phyloP scores from a whole-genome alignment of 352 stramenopile genomes.

The Globisporangium acanthophoron region DNA sequence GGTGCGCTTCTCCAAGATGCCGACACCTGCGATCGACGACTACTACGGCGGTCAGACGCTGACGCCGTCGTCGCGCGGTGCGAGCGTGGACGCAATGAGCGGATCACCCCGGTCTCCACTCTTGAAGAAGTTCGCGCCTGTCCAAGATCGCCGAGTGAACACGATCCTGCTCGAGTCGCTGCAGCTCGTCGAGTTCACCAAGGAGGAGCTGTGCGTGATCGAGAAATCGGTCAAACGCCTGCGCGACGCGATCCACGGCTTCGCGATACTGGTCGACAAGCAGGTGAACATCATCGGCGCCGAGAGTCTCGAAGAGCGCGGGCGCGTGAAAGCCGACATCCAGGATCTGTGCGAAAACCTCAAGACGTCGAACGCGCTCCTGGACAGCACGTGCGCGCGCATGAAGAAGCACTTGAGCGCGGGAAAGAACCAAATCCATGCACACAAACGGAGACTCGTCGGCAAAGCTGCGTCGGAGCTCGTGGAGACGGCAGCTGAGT shows the following conservation, averaged over 20 bases:
- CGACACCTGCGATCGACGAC: constrained; percentile 1
- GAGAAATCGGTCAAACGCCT: constrained; percentile 55
- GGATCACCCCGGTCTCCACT: constrained; percentile 30
- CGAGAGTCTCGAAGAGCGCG: constrained; percentile 35
- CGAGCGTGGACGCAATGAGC: not conserved
- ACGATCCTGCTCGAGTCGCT: constrained; percentile 54
- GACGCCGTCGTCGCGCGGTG: constrained; percentile 1
- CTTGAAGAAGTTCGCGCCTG: constrained; percentile 49
- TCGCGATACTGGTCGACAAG: constrained; percentile 70
- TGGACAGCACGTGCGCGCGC: constrained; percentile 48
- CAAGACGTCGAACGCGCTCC: constrained; percentile 39
- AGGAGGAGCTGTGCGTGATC: constrained; percentile 48
- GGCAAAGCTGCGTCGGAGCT: constrained; percentile 21
- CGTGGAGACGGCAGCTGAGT: constrained; percentile 11
- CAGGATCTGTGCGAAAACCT: constrained; percentile 55
- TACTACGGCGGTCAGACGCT: constrained; percentile 4
- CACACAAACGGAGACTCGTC: constrained; percentile 37
- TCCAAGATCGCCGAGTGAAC: constrained; percentile 55
- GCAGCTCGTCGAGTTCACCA: constrained; percentile 56
- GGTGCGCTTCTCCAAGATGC: constrained; percentile 6
- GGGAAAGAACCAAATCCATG: constrained; percentile 46
- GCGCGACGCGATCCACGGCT: constrained; percentile 52
- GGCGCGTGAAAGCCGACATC: constrained; percentile 51
- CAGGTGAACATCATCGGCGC: constrained; percentile 60
- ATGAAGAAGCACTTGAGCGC: constrained; percentile 49